These are phyloP conservation scores for Pseudocercospora pini-densiflorae DNA, from an alignment of 2,329 filamentous ascomycete species.

Conservation along the genomic window DNA sequence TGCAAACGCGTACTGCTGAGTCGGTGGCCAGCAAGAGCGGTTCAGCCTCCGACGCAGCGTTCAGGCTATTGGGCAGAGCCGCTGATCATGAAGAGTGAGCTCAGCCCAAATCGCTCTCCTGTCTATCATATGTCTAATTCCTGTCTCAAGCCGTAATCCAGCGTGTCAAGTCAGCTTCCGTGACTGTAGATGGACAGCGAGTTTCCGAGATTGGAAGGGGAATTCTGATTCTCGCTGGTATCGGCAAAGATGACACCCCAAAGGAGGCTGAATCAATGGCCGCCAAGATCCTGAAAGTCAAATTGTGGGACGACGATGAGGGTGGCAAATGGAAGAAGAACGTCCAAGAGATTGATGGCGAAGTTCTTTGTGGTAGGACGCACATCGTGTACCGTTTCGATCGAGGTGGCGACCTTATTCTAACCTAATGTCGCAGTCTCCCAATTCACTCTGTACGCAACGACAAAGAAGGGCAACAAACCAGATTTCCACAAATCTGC, in stretches of 20 bases:
- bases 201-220: constrained; percentile 91
- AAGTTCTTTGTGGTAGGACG: constrained; percentile 85
- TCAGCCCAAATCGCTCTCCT: constrained; percentile 10
- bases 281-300: constrained; percentile 84
- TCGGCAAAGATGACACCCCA: constrained; percentile 86
- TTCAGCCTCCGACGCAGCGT: constrained; percentile 9
- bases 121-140: constrained; percentile 31
- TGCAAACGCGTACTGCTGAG: neutral
- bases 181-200: constrained; percentile 88
- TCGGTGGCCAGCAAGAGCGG: constrained; percentile 3
- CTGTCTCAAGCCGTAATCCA: constrained; percentile 77
- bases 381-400: constrained; percentile 3
- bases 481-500: constrained; percentile 93
- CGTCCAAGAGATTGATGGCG: constrained; percentile 85
- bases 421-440: constrained; percentile 66
- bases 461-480: constrained; percentile 94
- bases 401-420: constrained; percentile 14
- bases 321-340: constrained; percentile 88
- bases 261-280: constrained; percentile 87
- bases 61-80: constrained; percentile 8
- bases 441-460: constrained; percentile 92
- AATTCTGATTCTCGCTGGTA: constrained; percentile 86
- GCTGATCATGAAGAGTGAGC: constrained; percentile 48
- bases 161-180: constrained; percentile 90
- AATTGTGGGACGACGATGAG: constrained; percentile 84